Base-by-base conservation (phyloP, 177 flowering plant genomes). In the Tripterygium wilfordii region DNA sequence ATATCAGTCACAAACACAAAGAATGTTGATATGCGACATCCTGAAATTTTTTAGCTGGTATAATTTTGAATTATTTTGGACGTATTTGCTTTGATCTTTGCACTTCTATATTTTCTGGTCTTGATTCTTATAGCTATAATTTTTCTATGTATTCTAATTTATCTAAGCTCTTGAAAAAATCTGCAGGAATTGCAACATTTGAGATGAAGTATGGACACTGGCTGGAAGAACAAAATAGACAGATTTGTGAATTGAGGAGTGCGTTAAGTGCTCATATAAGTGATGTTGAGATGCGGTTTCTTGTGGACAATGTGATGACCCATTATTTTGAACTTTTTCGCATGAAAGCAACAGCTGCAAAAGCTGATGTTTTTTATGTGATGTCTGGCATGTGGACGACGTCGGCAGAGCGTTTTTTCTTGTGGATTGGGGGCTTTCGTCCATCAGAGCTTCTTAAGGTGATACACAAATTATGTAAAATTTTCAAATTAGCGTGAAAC, bases 401-500 rank as follows among this genome's bases (percentile, higher is more conserved):
- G 19, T 46, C 88, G 16, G 81, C 86, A 10, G 96, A 88, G 32
- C 71, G 91, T 0, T 70, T 77, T 60, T 88, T 88, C 67, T 58
- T 71, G 39, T 88, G 96, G 96, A 85, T 88, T 27, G 96, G 96
- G 32, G 96, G 96, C 19, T 80, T 75, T 62, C 88, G 96, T 45
- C 88, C 96, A 17, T 88, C 96, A 19, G 96, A 85, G 54, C 76
- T 88, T 53, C 72, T 88, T 53, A 78, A 80, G 90, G 96, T 87
- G 44, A 66, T 54, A 36, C 22, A 32, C 23, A 8, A 14, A 14
- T 37, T 23, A 36, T 2, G 45, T 32, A 7, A 20, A 19, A 39
- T 26, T 7, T 32, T n/a, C 25, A 45, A 45, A 1, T 27, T 3
- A 45, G 17, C n/a, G n/a, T n/a, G n/a, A n/a, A n/a, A n/a, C n/a